Percentiles rank a stretch among this genome's conserved stretches.
Conservation (phyloP, 768 basidiomycete genomes). For the Kwoniella shandongensis region DNA sequence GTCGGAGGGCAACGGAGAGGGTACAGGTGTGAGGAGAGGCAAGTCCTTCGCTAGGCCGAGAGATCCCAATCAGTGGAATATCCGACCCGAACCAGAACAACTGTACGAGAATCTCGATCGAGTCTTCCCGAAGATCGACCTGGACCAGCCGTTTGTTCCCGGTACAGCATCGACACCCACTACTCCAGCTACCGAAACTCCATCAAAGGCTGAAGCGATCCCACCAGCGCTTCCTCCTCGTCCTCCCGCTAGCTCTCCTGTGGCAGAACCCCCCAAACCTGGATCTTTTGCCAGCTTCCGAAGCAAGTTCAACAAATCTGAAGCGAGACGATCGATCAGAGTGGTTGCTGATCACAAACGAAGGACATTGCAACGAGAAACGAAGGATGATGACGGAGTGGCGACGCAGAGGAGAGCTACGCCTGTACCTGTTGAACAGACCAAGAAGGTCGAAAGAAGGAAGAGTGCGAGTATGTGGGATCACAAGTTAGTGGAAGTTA, state of each 20-base stretch:
- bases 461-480: conserved; percentile 96
- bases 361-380: conserved; percentile 18
- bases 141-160: conserved; percentile 94
- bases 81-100: conserved; percentile 85
- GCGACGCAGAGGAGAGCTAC: conserved; percentile 60
- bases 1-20: conserved; percentile 31
- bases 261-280: conserved; percentile 5
- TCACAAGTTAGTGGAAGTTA: conserved; percentile 87
- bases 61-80: conserved; percentile 74
- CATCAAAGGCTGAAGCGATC: conserved; percentile 12
- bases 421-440: conserved; percentile 27
- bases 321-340: conserved; percentile 74
- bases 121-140: conserved; percentile 93
- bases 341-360: conserved; percentile 63
- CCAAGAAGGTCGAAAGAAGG: conserved; percentile 62
- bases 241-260: not conserved
- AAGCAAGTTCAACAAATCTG: conserved; percentile 45
- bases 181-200: conserved; percentile 34
- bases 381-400: conserved; percentile 2
- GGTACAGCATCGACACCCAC: conserved; percentile 56
- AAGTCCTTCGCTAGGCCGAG: conserved; percentile 66
- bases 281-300: conserved; percentile 8
- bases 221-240: conserved; percentile 24
- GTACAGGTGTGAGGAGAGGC: conserved; percentile 32
- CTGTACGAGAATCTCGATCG: conserved; percentile 89